Conservation (phyloP, 78 protist genomes). For the Dictyostelium citrinum region DNA sequence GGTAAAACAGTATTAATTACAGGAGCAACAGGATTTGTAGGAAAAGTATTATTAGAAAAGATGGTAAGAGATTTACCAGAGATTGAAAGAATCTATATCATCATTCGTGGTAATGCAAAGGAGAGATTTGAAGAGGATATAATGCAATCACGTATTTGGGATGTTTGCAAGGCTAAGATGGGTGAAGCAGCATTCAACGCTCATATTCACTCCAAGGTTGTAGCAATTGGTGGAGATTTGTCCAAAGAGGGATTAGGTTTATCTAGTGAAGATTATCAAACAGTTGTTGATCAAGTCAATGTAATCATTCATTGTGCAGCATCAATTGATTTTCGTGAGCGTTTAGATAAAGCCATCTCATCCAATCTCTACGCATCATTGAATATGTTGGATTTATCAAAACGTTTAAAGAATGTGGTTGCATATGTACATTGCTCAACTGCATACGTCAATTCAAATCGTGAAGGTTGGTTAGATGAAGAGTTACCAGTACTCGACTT, state of each 20-base stretch:
- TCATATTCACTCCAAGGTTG: constrained; percentile 26
- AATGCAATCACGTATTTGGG: constrained; percentile 61
- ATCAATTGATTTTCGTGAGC: constrained; percentile 88
- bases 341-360: constrained; percentile 74
- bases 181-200: constrained; percentile 48
- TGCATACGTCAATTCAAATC: constrained; percentile 85
- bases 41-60: constrained; percentile 87
- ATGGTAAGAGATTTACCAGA: constrained; percentile 77
- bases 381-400: constrained; percentile 77
- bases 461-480: constrained; percentile 79
- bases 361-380: constrained; percentile 82
- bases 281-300: constrained; percentile 16
- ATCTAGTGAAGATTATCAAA: neutral
- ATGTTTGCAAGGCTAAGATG: neutral
- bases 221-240: constrained; percentile 83
- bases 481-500: constrained; percentile 72
- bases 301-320: constrained; percentile 89
- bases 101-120: constrained; percentile 78
- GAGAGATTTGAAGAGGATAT: constrained; percentile 83
- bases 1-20: constrained; percentile 83
- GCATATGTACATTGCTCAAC: constrained; percentile 91
- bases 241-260: constrained; percentile 67
- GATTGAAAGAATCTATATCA: constrained; percentile 8
- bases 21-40: constrained; percentile 93
- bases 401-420: constrained; percentile 10